Base-by-base conservation (phyloP, 208 protist genomes). In the Trypanosoma mega region DNA sequence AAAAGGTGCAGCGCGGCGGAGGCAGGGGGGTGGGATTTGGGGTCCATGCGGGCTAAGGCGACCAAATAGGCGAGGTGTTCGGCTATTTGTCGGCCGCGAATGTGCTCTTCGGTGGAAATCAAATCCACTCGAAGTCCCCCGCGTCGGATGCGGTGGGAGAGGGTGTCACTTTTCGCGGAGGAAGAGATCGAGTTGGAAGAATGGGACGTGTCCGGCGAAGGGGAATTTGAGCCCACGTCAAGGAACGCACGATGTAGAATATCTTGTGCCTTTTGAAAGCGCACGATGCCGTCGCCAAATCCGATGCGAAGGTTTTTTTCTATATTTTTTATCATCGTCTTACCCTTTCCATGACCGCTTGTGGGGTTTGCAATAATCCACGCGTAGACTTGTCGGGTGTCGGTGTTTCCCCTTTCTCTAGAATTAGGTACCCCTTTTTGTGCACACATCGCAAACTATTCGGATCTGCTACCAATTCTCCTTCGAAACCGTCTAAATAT, bases 351-450 rank as follows among this genome's bases (percentile, higher is more conserved):
- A 2, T 64, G 47, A 2, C 80, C 85, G 29, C 85, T 90, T 29
- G 49, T 71, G 5, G 80, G 76, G 52, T 93, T 88, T 30, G 63
- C 78, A 36, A 93, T 73, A 8, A 89, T 30, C 77, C 80, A 90
- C 9, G n/a, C n/a, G n/a, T n/a, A n/a, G n/a, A n/a, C n/a, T n/a
- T n/a, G n/a, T n/a, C n/a, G n/a, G n/a, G n/a, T n/a, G n/a, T n/a
- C n/a, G n/a, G n/a, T n/a, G n/a, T n/a, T n/a, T n/a, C n/a, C n/a
- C n/a, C n/a, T n/a, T n/a, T n/a, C n/a, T n/a, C n/a, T n/a, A n/a
- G n/a, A n/a, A n/a, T n/a, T n/a, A n/a, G n/a, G n/a, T n/a, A n/a
- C n/a, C n/a, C n/a, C n/a, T n/a, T n/a, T n/a, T n/a, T n/a, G n/a
- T n/a, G n/a, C n/a, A n/a, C n/a, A n/a, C n/a, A n/a, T n/a, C n/a